These are phyloP conservation scores for Tripterygium wilfordii DNA, from an alignment of 177 flowering plant genomes.

Conservation along the genomic window DNA sequence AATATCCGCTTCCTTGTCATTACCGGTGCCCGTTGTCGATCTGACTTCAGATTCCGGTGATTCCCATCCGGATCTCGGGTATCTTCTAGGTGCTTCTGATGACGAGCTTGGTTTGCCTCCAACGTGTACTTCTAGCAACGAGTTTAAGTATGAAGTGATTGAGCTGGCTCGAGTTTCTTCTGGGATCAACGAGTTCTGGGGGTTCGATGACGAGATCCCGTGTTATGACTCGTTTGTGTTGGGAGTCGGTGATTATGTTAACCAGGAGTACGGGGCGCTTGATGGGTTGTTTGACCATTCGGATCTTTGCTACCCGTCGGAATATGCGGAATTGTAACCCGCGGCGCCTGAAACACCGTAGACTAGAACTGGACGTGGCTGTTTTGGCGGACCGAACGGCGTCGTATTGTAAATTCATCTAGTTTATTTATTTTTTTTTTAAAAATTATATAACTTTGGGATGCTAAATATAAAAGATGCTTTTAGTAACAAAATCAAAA, in stretches of 20 bases:
- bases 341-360: too few species aligned
- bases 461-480: too few species aligned
- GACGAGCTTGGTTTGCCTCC: conserved; percentile 87
- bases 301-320: conserved; percentile 29
- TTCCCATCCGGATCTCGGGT: conserved; percentile 60
- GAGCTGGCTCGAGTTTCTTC: conserved; percentile 18
- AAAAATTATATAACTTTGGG: too few species aligned
- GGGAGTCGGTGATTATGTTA: conserved; percentile 19
- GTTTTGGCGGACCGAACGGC: too few species aligned
- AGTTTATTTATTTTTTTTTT: too few species aligned
- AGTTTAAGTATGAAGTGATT: conserved; percentile 4
- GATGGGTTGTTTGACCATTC: conserved; percentile 65
- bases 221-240: conserved; percentile 38
- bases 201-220: conserved; percentile 51
- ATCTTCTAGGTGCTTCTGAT: conserved; percentile 73
- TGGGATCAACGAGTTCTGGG: conserved; percentile 53
- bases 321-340: conserved; percentile 30
- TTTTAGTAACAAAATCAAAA: too few species aligned
- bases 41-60: conserved; percentile 37
- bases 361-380: too few species aligned
- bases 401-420: too few species aligned
- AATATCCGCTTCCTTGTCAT: conserved; percentile 17
- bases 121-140: conserved; percentile 10
- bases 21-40: conserved; percentile 14
- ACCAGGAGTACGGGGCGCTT: conserved; percentile 35